Evolutionary conservation across 352 stramenopile species (phyloP).

Genomic region (Globisporangium okanoganense): DNA sequence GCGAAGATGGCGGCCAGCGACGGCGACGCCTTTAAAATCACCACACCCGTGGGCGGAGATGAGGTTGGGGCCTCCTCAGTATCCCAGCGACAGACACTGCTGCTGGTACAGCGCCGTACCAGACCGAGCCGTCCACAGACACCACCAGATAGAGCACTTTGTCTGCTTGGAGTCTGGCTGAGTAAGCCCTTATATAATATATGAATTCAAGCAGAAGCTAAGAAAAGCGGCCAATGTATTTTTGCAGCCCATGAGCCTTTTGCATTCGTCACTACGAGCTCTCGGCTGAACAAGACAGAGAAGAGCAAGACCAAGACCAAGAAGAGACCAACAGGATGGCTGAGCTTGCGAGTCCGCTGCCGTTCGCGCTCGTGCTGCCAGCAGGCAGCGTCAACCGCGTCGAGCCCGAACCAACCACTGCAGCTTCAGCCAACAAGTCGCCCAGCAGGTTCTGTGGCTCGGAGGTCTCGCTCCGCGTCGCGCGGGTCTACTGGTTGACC

Average conservation of each 20-base stretch:
- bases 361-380: conserved; percentile 5
- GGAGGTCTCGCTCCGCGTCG: conserved; percentile 4
- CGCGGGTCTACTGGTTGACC: conserved; percentile 6
- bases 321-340: neutral
- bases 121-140: neutral
- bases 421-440: neutral
- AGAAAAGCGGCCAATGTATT: neutral
- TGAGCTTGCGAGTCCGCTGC: neutral
- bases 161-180: too few species aligned
- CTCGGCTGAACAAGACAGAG: neutral
- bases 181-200: too few species aligned
- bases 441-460: neutral
- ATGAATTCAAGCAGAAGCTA: neutral
- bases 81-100: neutral
- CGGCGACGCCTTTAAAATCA: neutral
- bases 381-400: neutral
- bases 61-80: too few species aligned
- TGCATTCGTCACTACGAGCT: neutral
- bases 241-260: neutral
- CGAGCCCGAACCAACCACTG: neutral
- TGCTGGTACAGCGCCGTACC: neutral
- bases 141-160: neutral
- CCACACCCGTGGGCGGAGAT: neutral
- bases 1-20: neutral
- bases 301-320: too few species aligned